Evolutionary conservation across 1,284 basidiomycete species (phyloP).

Genomic region (Ceratobasidium sp.): DNA sequence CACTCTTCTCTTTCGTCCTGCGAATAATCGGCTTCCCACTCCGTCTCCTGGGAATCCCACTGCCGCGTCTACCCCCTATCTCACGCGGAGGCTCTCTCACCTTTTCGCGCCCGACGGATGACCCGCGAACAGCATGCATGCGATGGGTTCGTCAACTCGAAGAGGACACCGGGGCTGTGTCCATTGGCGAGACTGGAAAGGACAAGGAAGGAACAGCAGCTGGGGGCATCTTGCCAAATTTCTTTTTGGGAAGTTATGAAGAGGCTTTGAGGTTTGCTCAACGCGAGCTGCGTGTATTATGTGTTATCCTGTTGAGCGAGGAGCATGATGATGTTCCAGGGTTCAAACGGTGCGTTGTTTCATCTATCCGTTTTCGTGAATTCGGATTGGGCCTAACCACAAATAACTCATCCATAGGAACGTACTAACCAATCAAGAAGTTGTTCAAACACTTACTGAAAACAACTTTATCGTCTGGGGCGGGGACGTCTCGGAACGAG

Average conservation of each 20-base stretch:
- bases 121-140: conserved; percentile 63
- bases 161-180: conserved; percentile 78
- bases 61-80: conserved; percentile 52
- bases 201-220: conserved; percentile 43
- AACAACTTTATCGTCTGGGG: conserved; percentile 84
- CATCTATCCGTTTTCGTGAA: not conserved
- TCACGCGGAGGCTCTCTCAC: conserved; percentile 28
- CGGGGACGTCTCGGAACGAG: conserved; percentile 79
- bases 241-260: conserved; percentile 84
- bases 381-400: too few relatives aligned
- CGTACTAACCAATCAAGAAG: conserved; percentile 75
- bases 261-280: conserved; percentile 75
- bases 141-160: conserved; percentile 79
- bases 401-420: conserved; percentile 54
- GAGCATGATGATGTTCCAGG: conserved; percentile 89
- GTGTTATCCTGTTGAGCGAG: conserved; percentile 84
- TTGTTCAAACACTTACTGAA: conserved; percentile 71
- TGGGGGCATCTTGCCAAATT: conserved; percentile 69
- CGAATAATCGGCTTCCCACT: conserved; percentile 57
- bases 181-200: conserved; percentile 52
- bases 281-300: conserved; percentile 75
- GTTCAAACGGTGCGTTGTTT: conserved; percentile 73
- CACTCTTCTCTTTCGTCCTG: conserved; percentile 58
- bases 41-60: conserved; percentile 59
- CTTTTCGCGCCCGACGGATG: conserved; percentile 42